A percentile compares a stretch with the other conserved stretches of the same genome.
phyloP scores from a whole-genome alignment of 257 asterid genomes.

The Buddleja alternifolia region DNA sequence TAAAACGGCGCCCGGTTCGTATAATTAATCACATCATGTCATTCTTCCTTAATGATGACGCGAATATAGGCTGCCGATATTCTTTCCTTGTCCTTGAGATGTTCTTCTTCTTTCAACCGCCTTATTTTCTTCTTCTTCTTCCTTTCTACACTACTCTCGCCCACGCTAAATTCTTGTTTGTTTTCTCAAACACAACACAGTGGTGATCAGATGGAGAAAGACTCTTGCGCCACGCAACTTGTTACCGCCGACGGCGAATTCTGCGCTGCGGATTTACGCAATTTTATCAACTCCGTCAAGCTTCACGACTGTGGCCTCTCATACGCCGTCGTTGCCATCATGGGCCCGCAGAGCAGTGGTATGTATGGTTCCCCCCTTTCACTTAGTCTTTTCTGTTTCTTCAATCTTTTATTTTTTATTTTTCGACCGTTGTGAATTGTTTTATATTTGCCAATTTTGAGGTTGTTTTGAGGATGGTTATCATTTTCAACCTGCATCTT shows the following conservation, averaged over 20 bases:
- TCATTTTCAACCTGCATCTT: background rate
- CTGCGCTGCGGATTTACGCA: slow-evolving; percentile 38
- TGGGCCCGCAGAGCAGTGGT: slow-evolving; percentile 52
- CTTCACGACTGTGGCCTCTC: slow-evolving; percentile 40
- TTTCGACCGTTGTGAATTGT: background rate
- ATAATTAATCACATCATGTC: no score
- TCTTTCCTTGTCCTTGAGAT: slow-evolving; percentile 8
- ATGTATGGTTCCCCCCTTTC: slow-evolving; percentile 3
- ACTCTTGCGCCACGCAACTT: slow-evolving; percentile 42
- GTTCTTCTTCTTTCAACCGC: slow-evolving; percentile 22
- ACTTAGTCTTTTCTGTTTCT: background rate
- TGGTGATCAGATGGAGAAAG: slow-evolving; percentile 27
- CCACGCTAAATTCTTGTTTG: slow-evolving; percentile 2
- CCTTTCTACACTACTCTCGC: background rate
- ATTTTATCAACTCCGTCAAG: slow-evolving; percentile 38
- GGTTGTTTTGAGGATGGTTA: background rate
- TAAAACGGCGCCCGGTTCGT: no score
- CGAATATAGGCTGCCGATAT: slow-evolving; percentile 19
- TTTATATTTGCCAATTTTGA: background rate
- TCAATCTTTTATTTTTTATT: background rate
- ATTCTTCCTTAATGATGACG: slow-evolving; percentile 9
- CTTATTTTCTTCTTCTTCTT: slow-evolving; percentile 18
- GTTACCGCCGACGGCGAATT: slow-evolving; percentile 50
- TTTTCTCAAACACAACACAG: background rate
- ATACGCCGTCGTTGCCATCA: slow-evolving; percentile 40